Base-by-base conservation (phyloP, 1,139 yeast species). In the Diutina mesorugosa region DNA sequence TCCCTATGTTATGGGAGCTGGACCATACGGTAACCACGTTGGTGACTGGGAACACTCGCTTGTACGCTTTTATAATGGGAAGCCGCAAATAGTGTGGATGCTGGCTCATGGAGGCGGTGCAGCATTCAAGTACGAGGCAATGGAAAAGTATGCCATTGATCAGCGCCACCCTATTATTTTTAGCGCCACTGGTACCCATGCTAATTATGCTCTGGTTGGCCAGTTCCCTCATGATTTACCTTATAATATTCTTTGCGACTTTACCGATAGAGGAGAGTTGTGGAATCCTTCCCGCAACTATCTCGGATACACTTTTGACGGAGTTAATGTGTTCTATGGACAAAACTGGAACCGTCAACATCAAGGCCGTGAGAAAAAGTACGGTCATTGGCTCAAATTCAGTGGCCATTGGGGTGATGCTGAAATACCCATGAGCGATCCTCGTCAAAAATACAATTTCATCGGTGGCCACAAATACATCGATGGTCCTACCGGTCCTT, bases 11-110 rank as follows among this genome's bases (percentile, higher is more conserved):
- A 91, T 91, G 97, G 98, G 98, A 3, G 80, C 83, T 48, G 99
- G 99, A 0, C 99, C 99, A 0, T 93, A 87, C 72, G 99, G 99
- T 0, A 88, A 91, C 66, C 99, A 93, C 65, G 84, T 93, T 41
- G 99, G 98, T 5, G 99, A 93, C 71, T 93, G 99, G 99, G 99
- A 93, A 64, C 99, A 93, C 68, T 84, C 96, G 3, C 72, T 93
- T 50, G 95, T 90, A 12, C 74, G 99, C 45, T 93, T 88, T 67
- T 80, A 84, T 63, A 79, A 87, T 4, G 96, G 97, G 0, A 72
- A 77, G 59, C 98, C 99, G 0, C 77, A 84, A n/a, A 80, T 87
- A 58, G 83, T 91, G n/a, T 93, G 98, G 98, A 88, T 93, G 95
- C 87, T 95, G 38, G 98, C 98, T 0, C 99, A 93, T 69, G 96